These are phyloP conservation scores for Cladosporium sp. DNA, from an alignment of 2,329 filamentous ascomycete genomes.

Conservation along the genomic window DNA sequence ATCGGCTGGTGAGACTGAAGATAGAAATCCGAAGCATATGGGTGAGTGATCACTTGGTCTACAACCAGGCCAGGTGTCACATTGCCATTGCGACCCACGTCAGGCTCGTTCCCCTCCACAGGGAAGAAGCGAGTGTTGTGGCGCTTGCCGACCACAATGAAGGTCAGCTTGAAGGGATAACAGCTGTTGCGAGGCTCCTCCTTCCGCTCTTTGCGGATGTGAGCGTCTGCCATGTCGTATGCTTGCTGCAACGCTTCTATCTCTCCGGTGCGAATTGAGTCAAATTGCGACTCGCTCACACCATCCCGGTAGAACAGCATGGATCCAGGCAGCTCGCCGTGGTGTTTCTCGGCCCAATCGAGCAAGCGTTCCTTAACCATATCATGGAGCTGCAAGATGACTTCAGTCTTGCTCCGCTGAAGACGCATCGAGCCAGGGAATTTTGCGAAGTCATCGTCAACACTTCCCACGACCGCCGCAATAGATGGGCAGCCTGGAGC, in stretches of 20 bases:
- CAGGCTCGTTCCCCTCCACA: too few relatives aligned
- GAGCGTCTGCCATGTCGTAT: conserved; percentile 7
- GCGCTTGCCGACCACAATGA: conserved; percentile 37
- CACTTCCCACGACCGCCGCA: conserved; percentile 39
- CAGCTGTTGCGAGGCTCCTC: too few relatives aligned
- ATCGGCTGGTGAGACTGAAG: conserved; percentile 35
- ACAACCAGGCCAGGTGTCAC: conserved; percentile 16
- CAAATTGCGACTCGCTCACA: conserved; percentile 33
- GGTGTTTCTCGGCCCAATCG: conserved; percentile 16
- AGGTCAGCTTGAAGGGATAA: conserved; percentile 20
- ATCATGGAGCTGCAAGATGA: conserved; percentile 24
- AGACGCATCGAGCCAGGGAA: conserved; percentile 36
- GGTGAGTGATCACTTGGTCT: conserved; percentile 15
- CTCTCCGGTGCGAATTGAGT: conserved; percentile 26
- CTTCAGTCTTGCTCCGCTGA: conserved; percentile 27
- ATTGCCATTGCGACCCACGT: conserved; percentile 22
- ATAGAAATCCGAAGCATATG: conserved; percentile 18
- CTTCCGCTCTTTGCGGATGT: neutral
- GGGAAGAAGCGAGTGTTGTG: conserved; percentile 42
- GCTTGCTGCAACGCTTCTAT: conserved; percentile 19
- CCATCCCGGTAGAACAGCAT: conserved; percentile 36
- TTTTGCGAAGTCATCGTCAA: conserved; percentile 28
- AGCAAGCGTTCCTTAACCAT: conserved; percentile 29
- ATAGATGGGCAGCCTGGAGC: conserved; percentile 37
- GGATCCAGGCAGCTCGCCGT: conserved; percentile 9